Evolutionary conservation across 768 basidiomycete genomes (phyloP).

Genomic region (Rhodotorula kratochvilovae): DNA sequence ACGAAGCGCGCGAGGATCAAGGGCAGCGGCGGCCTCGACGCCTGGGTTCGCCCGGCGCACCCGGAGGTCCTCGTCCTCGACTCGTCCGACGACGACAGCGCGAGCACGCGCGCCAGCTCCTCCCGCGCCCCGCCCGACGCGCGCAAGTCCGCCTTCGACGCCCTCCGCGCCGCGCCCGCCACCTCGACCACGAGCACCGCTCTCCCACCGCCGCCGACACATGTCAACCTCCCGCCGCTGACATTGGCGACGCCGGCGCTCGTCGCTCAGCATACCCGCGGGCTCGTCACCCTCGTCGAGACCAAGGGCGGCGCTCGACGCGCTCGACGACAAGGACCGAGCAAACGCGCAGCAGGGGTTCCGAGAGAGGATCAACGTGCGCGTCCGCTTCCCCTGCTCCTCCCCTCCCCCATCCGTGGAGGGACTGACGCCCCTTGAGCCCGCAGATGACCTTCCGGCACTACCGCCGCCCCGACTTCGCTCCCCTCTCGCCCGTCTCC

Average conservation of each 20-base stretch:
- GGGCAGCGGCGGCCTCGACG: not conserved
- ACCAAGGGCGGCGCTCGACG: slow-evolving; percentile 2
- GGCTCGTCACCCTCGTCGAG: slow-evolving; percentile 38
- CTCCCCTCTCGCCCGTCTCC: slow-evolving; percentile 7
- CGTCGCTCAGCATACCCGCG: slow-evolving; percentile 34
- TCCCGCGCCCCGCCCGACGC: too few relatives aligned
- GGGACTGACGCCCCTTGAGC: too few relatives aligned
- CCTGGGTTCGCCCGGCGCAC: not conserved
- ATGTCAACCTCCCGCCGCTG: slow-evolving; percentile 37
- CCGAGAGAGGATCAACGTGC: slow-evolving; percentile 43
- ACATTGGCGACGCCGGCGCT: slow-evolving; percentile 16
- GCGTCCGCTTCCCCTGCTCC: too few relatives aligned
- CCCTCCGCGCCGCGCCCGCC: not conserved
- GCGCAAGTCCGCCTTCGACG: slow-evolving; percentile 13
- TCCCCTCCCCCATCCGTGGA: too few relatives aligned
- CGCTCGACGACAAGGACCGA: slow-evolving; percentile 17
- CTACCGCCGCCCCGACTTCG: slow-evolving; percentile 44
- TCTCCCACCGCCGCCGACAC: not conserved
- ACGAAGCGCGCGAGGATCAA: not conserved
- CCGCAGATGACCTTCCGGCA: slow-evolving; percentile 42
- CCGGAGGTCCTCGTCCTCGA: slow-evolving; percentile 16
- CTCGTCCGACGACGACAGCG: not conserved
- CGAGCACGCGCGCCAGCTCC: not conserved
- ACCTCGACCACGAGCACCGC: too few relatives aligned
- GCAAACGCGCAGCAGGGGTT: slow-evolving; percentile 11